Evolutionary conservation across 352 stramenopile species (phyloP).

Genomic region (Phytophthora vignae): DNA sequence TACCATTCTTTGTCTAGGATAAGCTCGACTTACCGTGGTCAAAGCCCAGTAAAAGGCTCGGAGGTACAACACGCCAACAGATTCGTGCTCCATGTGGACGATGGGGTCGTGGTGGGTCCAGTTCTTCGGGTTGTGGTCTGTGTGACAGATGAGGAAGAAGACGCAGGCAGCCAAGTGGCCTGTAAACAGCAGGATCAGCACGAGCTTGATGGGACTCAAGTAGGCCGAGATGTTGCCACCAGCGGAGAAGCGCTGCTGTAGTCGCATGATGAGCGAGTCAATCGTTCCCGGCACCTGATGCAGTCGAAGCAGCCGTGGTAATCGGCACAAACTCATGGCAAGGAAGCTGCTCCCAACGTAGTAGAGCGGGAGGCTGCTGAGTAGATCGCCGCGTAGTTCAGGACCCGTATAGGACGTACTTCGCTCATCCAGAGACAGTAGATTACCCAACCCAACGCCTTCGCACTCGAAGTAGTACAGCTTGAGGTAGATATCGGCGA

Average conservation of each 20-base stretch:
- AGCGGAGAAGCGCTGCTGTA: slow-evolving; percentile 72
- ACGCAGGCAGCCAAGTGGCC: slow-evolving; percentile 71
- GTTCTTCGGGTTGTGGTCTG: slow-evolving; percentile 62
- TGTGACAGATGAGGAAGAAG: slow-evolving; percentile 78
- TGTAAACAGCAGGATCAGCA: slow-evolving; percentile 69
- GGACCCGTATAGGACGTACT: slow-evolving; percentile 52
- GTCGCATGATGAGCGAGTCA: slow-evolving; percentile 69
- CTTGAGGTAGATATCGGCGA: slow-evolving; percentile 70
- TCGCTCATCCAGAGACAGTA: slow-evolving; percentile 57
- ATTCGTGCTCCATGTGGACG: slow-evolving; percentile 69
- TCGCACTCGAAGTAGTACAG: slow-evolving; percentile 85
- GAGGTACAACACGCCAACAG: slow-evolving; percentile 61
- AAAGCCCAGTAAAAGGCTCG: slow-evolving; percentile 83
- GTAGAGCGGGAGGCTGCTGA: slow-evolving; percentile 66
- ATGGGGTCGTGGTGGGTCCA: slow-evolving; percentile 83
- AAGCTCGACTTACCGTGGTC: slow-evolving; percentile 55
- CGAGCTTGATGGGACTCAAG: slow-evolving; percentile 68
- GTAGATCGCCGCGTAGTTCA: slow-evolving; percentile 52
- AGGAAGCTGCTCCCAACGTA: slow-evolving; percentile 70
- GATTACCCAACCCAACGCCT: slow-evolving; percentile 47
- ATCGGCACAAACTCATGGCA: slow-evolving; percentile 59
- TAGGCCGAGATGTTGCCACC: slow-evolving; percentile 70
- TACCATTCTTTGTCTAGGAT: no score
- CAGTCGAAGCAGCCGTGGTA: slow-evolving; percentile 63
- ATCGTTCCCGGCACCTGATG: slow-evolving; percentile 49